These are phyloP conservation scores for Combretum micranthum DNA, from an alignment of 345 rosid genomes.

Conservation along the genomic window DNA sequence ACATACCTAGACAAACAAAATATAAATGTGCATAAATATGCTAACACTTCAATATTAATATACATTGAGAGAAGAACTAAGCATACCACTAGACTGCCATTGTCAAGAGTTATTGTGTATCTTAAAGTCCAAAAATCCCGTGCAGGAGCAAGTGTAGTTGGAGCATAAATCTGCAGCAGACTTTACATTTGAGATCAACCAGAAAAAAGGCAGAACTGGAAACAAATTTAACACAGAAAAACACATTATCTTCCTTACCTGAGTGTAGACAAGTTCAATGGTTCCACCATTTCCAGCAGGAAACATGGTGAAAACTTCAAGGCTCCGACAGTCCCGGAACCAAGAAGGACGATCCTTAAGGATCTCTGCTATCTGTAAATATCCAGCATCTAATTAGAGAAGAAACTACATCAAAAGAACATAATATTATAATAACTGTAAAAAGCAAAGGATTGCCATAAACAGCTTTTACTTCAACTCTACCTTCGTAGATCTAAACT, in stretches of 20 bases:
- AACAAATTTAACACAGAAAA: constrained; percentile 1
- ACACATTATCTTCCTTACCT: constrained; percentile 32
- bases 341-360: constrained; percentile 97
- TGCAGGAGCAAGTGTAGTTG: constrained; percentile 96
- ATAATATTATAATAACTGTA: background rate
- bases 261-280: constrained; percentile 87
- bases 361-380: constrained; percentile 88
- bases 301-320: constrained; percentile 91
- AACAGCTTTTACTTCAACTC: background rate
- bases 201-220: constrained; percentile 5
- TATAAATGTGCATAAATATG: background rate
- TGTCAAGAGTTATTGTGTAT: constrained; percentile 84
- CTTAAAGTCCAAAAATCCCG: constrained; percentile 98
- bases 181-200: constrained; percentile 3
- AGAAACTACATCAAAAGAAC: background rate
- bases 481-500: constrained; percentile 93
- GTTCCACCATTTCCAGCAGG: constrained; percentile 96
- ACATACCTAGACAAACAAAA: constrained; percentile 49
- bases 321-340: constrained; percentile 99
- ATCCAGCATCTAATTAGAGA: background rate
- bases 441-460: background rate
- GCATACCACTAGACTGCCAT: constrained; percentile 98
- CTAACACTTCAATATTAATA: background rate
- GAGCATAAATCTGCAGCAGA: constrained; percentile 72
- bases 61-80: background rate